Evolutionary conservation across 2,329 filamentous ascomycete genomes (phyloP).

Genomic region (Penicillium olsonii): DNA sequence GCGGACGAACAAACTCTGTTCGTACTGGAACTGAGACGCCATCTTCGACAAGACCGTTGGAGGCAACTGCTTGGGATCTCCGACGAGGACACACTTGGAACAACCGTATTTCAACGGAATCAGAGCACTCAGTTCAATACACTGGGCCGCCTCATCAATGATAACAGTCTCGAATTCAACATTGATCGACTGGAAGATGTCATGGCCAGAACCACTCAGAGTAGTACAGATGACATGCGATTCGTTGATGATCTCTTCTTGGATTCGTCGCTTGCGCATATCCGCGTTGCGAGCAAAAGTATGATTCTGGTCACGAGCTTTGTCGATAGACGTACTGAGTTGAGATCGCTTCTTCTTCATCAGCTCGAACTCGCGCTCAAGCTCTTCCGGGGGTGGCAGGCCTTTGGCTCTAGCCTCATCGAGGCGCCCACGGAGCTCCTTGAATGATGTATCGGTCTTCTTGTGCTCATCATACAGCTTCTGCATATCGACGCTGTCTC

Average conservation of each 20-base stretch:
- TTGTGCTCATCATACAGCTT: constrained; percentile 73
- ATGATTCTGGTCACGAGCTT: constrained; percentile 81
- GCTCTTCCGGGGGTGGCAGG: constrained; percentile 44
- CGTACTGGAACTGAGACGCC: constrained; percentile 88
- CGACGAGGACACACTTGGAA: constrained; percentile 93
- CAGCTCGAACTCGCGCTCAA: constrained; percentile 76
- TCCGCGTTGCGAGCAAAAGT: constrained; percentile 81
- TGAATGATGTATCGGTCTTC: constrained; percentile 64
- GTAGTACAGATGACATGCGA: constrained; percentile 95
- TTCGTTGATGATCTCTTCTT: constrained; percentile 86
- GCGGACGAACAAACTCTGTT: constrained; percentile 95
- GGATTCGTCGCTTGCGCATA: constrained; percentile 76
- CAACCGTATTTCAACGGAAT: constrained; percentile 98
- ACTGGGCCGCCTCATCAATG: constrained; percentile 97
- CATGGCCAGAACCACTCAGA: constrained; percentile 91
- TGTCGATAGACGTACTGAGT: constrained; percentile 82
- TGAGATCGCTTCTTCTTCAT: constrained; percentile 74
- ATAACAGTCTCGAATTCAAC: constrained; percentile 99
- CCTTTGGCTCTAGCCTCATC: constrained; percentile 64
- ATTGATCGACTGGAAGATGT: constrained; percentile 92
- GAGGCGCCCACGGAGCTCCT: constrained; percentile 68
- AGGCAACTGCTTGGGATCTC: constrained; percentile 95
- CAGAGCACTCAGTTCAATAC: constrained; percentile 91
- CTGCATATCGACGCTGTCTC: constrained; percentile 52
- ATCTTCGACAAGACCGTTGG: constrained; percentile 94